Evolutionary conservation across 23 red algal species (phyloP).

Genomic region (Pyropia yezoensis): DNA sequence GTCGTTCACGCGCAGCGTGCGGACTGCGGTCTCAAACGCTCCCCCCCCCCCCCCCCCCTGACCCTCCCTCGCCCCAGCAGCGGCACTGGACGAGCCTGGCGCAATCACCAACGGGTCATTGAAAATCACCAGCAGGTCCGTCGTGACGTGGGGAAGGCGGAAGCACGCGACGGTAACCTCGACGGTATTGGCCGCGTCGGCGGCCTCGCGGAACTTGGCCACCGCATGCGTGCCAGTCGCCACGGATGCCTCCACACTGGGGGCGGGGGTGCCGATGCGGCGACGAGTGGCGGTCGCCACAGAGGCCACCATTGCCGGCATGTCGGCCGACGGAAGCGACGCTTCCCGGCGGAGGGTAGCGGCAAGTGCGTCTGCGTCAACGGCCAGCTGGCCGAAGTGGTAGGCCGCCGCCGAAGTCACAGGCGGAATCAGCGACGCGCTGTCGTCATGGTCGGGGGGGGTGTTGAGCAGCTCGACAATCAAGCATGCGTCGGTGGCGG

Average conservation of each 20-base stretch:
- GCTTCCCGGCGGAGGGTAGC: too few relatives aligned
- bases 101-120: slow-evolving; percentile 50
- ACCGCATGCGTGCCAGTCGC: slow-evolving; percentile 40
- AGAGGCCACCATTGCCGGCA: not conserved
- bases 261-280: slow-evolving; percentile 1
- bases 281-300: too few relatives aligned
- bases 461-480: slow-evolving; percentile 49
- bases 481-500: slow-evolving; percentile 28
- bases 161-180: slow-evolving; percentile 46
- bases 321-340: not conserved
- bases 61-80: not conserved
- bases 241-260: slow-evolving; percentile 5
- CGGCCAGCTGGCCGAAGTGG: slow-evolving; percentile 31
- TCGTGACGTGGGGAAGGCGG: slow-evolving; percentile 21
- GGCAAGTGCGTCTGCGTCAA: slow-evolving; percentile 10
- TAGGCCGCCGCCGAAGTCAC: not conserved
- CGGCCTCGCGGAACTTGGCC: slow-evolving; percentile 44
- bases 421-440: not conserved
- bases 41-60: too few relatives aligned
- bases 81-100: slow-evolving; percentile 18
- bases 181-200: slow-evolving; percentile 20
- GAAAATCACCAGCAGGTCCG: slow-evolving; percentile 44
- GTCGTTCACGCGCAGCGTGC: too few relatives aligned
- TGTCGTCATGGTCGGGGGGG: not conserved
- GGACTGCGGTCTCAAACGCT: too few relatives aligned